Conservation (phyloP, 1,284 basidiomycete species). For the Cryptococcus deneoformans region DNA sequence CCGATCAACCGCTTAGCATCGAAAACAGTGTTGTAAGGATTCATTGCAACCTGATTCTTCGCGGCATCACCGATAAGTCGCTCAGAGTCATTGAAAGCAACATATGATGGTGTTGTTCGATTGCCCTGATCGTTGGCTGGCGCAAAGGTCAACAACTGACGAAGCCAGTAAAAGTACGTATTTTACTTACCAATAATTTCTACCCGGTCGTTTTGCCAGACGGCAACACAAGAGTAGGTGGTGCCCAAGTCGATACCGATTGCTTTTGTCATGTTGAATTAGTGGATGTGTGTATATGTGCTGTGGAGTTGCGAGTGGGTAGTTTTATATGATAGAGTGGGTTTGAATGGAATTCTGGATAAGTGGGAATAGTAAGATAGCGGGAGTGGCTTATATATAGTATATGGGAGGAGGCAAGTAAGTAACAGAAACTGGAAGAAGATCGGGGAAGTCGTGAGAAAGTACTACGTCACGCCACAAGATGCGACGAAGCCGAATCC, state of each 20-base stretch:
- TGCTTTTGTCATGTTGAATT: slow-evolving; percentile 60
- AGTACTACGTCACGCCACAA: no score
- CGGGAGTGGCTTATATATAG: no score
- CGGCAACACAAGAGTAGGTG: slow-evolving; percentile 71
- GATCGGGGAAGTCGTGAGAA: no score
- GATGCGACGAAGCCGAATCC: no score
- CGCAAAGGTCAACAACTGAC: slow-evolving; percentile 2
- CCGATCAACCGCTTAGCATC: slow-evolving; percentile 98
- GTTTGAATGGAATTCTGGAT: no score
- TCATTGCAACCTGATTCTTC: slow-evolving; percentile 97
- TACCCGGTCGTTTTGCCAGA: slow-evolving; percentile 98
- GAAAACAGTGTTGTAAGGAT: slow-evolving; percentile 93
- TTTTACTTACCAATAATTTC: slow-evolving; percentile 70
- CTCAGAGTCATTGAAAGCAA: slow-evolving; percentile 96
- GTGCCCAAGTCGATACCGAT: slow-evolving; percentile 69
- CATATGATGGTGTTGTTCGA: slow-evolving; percentile 98
- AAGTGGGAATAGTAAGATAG: no score
- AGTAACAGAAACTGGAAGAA: no score
- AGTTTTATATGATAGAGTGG: no score
- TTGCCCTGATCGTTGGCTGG: slow-evolving; percentile 78
- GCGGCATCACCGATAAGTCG: slow-evolving; percentile 99
- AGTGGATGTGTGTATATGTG: no score
- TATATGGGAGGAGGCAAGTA: no score
- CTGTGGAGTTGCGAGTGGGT: no score
- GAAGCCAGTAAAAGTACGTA: not conserved